These are phyloP conservation scores for Raffaelea albimanens DNA, from an alignment of 2,329 filamentous ascomycete genomes.

Conservation along the genomic window DNA sequence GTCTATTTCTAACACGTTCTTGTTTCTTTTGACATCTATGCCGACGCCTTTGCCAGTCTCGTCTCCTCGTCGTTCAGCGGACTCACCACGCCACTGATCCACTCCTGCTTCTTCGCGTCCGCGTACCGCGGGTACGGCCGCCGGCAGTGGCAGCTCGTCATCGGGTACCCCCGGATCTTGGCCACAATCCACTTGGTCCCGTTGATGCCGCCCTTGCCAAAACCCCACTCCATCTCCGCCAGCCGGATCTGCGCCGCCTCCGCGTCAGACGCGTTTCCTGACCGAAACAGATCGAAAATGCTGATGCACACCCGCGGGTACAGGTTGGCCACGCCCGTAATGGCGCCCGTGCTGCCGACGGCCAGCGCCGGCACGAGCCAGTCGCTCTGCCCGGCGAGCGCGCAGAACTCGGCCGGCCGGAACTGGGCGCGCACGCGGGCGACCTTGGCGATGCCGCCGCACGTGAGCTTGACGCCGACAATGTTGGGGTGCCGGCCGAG, in stretches of 20 bases:
- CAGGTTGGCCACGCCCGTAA: conserved; percentile 52
- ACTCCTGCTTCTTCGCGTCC: conserved; percentile 33
- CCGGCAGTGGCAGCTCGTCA: conserved; percentile 40
- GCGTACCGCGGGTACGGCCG: conserved; percentile 42
- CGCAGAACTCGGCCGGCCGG: conserved; percentile 47
- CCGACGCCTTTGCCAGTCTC: not conserved
- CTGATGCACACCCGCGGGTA: conserved; percentile 42
- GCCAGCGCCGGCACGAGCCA: conserved; percentile 53
- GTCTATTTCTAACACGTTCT: too few species aligned
- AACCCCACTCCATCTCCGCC: conserved; percentile 43
- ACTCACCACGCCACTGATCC: conserved; percentile 21
- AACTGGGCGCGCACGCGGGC: conserved; percentile 42
- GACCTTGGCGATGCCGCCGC: conserved; percentile 62
- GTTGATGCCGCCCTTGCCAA: conserved; percentile 49
- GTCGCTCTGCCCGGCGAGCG: conserved; percentile 62
- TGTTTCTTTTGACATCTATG: too few species aligned
- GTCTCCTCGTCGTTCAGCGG: conserved; percentile 4
- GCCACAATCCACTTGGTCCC: conserved; percentile 52
- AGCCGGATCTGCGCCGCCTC: conserved; percentile 39
- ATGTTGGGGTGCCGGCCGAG: conserved; percentile 54
- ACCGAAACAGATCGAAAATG: conserved; percentile 36
- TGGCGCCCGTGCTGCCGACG: conserved; percentile 45
- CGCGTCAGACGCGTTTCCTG: conserved; percentile 37
- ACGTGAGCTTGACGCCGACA: conserved; percentile 62
- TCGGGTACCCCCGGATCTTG: conserved; percentile 41